phyloP scores from a whole-genome alignment of 2,329 filamentous ascomycete species.

The Camillea tinctor region DNA sequence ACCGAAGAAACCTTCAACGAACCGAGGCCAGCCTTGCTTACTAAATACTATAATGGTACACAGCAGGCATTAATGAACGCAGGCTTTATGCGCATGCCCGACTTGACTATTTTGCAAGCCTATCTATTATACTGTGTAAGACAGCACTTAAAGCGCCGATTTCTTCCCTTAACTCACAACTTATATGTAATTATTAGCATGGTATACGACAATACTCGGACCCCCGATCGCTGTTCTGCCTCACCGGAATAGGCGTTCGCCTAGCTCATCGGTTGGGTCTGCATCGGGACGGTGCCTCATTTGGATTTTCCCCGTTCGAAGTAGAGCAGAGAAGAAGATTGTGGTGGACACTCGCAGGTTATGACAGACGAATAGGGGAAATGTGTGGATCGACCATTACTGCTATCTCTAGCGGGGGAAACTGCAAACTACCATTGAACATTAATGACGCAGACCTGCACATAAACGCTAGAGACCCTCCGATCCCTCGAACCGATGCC shows the following conservation, averaged over 20 bases:
- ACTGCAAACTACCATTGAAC: slow-evolving; percentile 59
- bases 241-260: slow-evolving; percentile 64
- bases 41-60: slow-evolving; percentile 55
- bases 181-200: slow-evolving; percentile 41
- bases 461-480: slow-evolving; percentile 54
- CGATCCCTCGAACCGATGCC: slow-evolving; percentile 46
- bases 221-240: slow-evolving; percentile 58
- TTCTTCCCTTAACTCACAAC: slow-evolving; percentile 28
- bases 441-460: slow-evolving; percentile 62
- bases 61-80: slow-evolving; percentile 67
- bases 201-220: slow-evolving; percentile 58
- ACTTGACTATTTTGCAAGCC: slow-evolving; percentile 65
- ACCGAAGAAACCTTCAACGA: slow-evolving; percentile 52
- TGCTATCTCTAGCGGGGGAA: slow-evolving; percentile 51
- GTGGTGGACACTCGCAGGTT: slow-evolving; percentile 70
- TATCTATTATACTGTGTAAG: slow-evolving; percentile 64
- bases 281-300: slow-evolving; percentile 60
- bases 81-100: slow-evolving; percentile 64
- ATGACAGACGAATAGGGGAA: slow-evolving; percentile 68
- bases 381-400: slow-evolving; percentile 60
- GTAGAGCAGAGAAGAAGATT: slow-evolving; percentile 68
- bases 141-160: background rate
- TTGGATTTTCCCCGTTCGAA: slow-evolving; percentile 55
- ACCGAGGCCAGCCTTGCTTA: slow-evolving; percentile 48
- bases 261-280: slow-evolving; percentile 68